Percentiles rank a stretch among this genome's conserved stretches.
phyloP scores from a whole-genome alignment of 768 basidiomycete species.

The Tulasnella sp. region DNA sequence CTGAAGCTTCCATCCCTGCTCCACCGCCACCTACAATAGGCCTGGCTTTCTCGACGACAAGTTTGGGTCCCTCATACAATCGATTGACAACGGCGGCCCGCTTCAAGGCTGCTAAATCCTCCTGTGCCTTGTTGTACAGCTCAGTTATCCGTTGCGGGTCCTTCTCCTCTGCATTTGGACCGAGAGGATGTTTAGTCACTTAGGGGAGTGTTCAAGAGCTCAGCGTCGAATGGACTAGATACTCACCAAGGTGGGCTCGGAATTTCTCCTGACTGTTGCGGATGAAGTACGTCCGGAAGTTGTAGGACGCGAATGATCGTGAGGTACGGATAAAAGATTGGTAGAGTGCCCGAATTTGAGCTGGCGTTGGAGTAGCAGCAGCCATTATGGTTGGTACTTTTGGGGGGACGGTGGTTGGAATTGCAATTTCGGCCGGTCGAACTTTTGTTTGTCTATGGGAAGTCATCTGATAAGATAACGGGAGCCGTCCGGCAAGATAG shows the following conservation, averaged over 20 bases:
- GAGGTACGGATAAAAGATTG: constrained; percentile 39
- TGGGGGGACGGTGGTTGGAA: background rate
- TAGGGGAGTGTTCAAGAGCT: background rate
- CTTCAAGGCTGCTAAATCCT: constrained; percentile 43
- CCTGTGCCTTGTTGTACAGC: constrained; percentile 39
- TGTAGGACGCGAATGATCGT: constrained; percentile 45
- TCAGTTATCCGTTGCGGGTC: constrained; percentile 33
- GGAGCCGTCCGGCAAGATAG: constrained; percentile 1
- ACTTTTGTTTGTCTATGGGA: constrained; percentile 6
- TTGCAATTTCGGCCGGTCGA: constrained; percentile 3
- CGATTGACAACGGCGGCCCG: constrained; percentile 43
- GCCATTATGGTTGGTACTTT: constrained; percentile 16
- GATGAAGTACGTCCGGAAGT: constrained; percentile 45
- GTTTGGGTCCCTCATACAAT: constrained; percentile 45
- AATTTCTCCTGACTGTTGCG: constrained; percentile 40
- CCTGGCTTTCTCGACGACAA: constrained; percentile 44
- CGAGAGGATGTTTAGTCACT: background rate
- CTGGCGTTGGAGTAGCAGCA: constrained; percentile 33
- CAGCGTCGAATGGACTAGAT: background rate
- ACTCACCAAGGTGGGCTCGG: constrained; percentile 27
- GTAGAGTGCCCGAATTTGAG: constrained; percentile 40
- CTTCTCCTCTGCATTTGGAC: constrained; percentile 2
- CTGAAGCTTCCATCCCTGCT: constrained; percentile 32
- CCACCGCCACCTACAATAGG: constrained; percentile 29
- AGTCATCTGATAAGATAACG: constrained; percentile 7